Base-by-base conservation (phyloP, 441 rosid species). In the Syzygium malaccense region DNA sequence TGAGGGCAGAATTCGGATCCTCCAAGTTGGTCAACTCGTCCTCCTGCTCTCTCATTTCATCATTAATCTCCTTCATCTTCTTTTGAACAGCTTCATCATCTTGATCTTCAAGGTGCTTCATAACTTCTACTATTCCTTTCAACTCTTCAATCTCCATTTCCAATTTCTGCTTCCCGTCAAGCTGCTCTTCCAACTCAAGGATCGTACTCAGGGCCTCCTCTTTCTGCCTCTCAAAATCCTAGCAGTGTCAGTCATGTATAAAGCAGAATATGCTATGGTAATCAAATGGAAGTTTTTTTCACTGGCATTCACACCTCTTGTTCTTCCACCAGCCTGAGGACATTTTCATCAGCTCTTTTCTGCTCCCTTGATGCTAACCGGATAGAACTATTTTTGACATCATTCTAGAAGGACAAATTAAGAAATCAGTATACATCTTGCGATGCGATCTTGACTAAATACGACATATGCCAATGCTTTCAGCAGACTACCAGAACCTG, bases 91-190 rank as follows among this genome's bases (percentile, higher is more conserved):
- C 97, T 83, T 91, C 95, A 90, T 98, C 98, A 92, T 97, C 96
- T 83, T 93, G 93, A 91, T 95, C 95, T 64, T 94, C 99, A 88
- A 98, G 94, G 91, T 96, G 98, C 92, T 95, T 92, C 96, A 96
- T 93, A 91, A 97, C 98, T 92, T 94, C 93, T 51, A 98, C 55
- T 89, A 95, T 95, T 19, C 99, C 98, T 93, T 94, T 97, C 54
- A 98, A 86, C 89, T 97, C 98, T 90, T 93, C 93, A 89, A 98
- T 98, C 90, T 95, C 99, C 97, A 97, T 95, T 90, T 98, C 98
- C 88, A 98, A 83, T 92, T 96, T 95, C 91, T 98, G 98, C 89
- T 96, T 95, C 51, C 90, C 94, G 86, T 95, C 93, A 89, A 95
- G 91, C 92, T 96, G 92, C 92, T 93, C 92, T 92, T 98, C 96